A percentile compares a stretch with the other conserved stretches of the same genome.
phyloP scores from a whole-genome alignment of 257 asterid species.

The Fraxinus excelsior region DNA sequence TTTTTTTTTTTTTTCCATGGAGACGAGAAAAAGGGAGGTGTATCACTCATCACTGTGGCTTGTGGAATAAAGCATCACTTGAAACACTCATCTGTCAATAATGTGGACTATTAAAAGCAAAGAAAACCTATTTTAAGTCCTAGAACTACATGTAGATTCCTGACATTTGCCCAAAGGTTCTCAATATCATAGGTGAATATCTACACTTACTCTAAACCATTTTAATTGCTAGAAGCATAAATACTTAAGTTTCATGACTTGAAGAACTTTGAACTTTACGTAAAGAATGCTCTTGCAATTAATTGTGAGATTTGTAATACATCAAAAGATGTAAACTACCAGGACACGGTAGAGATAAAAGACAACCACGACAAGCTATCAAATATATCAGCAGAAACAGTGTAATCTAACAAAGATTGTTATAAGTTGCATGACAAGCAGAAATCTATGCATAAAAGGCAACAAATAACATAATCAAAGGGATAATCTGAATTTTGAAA shows the following conservation, averaged over 20 bases:
- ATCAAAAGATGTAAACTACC: not conserved
- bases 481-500: not conserved
- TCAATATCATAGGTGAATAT: not conserved
- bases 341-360: not conserved
- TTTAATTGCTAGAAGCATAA: not conserved
- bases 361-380: not conserved
- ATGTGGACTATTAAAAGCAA: not conserved
- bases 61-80: not conserved
- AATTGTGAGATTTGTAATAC: not conserved
- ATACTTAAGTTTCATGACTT: not conserved
- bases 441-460: not conserved
- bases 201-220: not conserved
- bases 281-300: not conserved
- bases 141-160: not conserved
- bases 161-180: not conserved
- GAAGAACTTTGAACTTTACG: not conserved
- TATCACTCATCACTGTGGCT: not conserved
- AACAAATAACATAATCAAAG: not conserved
- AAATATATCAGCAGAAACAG: not conserved
- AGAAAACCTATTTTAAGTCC: not conserved
- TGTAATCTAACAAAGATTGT: not conserved
- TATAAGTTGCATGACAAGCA: not conserved
- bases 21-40: not conserved
- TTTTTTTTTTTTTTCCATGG: fast-evolving
- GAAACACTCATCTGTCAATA: not conserved